Evolutionary conservation across 176 grass and related monocot genomes (phyloP).

Genomic region (Zoysia japonica): DNA sequence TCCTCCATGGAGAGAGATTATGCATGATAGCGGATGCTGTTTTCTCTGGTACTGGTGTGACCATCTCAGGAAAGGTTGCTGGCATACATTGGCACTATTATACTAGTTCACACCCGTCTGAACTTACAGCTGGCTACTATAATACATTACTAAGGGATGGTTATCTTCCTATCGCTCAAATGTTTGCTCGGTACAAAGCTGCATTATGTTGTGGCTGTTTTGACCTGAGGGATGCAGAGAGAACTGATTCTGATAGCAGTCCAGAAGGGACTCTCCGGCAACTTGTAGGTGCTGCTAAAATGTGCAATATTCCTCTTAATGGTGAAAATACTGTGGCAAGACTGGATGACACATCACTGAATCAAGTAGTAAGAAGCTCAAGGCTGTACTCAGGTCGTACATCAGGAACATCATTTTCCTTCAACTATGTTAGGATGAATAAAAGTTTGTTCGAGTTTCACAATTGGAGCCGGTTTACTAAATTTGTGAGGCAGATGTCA

Average conservation of each 20-base stretch:
- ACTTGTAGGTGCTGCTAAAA: constrained; percentile 58
- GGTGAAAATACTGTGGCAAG: constrained; percentile 59
- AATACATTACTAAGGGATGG: constrained; percentile 74
- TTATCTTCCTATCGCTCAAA: constrained; percentile 69
- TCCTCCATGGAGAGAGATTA: constrained; percentile 70
- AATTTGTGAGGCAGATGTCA: constrained; percentile 80
- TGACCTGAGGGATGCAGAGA: constrained; percentile 57
- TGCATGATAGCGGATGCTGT: constrained; percentile 53
- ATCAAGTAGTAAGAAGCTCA: constrained; percentile 67
- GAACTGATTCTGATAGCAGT: constrained; percentile 50
- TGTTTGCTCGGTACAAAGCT: constrained; percentile 63
- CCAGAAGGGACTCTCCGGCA: constrained; percentile 69
- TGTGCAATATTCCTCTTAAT: constrained; percentile 55
- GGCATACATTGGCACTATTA: constrained; percentile 72
- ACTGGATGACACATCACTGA: constrained; percentile 61
- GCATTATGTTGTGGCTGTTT: constrained; percentile 62
- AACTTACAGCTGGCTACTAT: constrained; percentile 76
- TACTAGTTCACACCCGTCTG: constrained; percentile 66
- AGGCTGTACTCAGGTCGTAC: constrained; percentile 58
- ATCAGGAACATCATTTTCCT: constrained; percentile 61
- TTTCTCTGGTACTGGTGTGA: constrained; percentile 57
- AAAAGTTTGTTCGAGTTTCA: constrained; percentile 63
- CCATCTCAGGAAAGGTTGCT: constrained; percentile 65
- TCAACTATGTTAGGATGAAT: constrained; percentile 87
- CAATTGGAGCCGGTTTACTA: constrained; percentile 68